phyloP scores from a whole-genome alignment of 1,284 basidiomycete species.

The Malassezia cuniculi region DNA sequence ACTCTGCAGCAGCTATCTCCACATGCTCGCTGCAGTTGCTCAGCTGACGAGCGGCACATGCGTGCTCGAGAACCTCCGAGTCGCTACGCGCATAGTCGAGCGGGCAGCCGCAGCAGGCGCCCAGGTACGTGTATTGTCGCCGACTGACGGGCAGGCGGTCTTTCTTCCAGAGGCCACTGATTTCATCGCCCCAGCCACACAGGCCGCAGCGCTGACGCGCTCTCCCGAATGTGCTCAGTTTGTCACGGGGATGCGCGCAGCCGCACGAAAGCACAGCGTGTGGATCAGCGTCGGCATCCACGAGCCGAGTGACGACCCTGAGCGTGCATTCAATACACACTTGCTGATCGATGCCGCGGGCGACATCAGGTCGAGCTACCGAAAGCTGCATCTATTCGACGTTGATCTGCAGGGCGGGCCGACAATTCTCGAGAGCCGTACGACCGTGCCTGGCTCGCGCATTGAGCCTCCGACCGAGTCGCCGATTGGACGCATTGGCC shows the following conservation, averaged over 20 bases:
- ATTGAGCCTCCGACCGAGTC: slow-evolving; percentile 42
- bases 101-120: slow-evolving; percentile 41
- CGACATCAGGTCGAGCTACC: slow-evolving; percentile 44
- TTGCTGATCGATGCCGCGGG: slow-evolving; percentile 48
- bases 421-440: slow-evolving; percentile 39
- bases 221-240: slow-evolving; percentile 34
- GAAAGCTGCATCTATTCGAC: slow-evolving; percentile 51
- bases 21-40: slow-evolving; percentile 35
- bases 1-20: too few species aligned
- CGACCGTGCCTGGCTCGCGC: slow-evolving; percentile 45
- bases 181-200: slow-evolving; percentile 47
- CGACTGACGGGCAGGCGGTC: slow-evolving; percentile 3
- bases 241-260: slow-evolving; percentile 41
- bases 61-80: slow-evolving; percentile 31
- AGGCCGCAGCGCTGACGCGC: slow-evolving; percentile 30
- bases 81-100: slow-evolving; percentile 33
- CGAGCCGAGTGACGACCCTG: slow-evolving; percentile 40
- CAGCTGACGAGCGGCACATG: slow-evolving; percentile 31
- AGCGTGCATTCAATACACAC: slow-evolving; percentile 49
- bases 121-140: background rate
- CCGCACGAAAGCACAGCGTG: slow-evolving; percentile 45
- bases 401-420: slow-evolving; percentile 47
- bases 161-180: slow-evolving; percentile 45
- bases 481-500: slow-evolving; percentile 44
- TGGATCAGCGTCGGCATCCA: slow-evolving; percentile 49